Conservation (phyloP, 1,139 yeast genomes). For the Pichia terricola region DNA sequence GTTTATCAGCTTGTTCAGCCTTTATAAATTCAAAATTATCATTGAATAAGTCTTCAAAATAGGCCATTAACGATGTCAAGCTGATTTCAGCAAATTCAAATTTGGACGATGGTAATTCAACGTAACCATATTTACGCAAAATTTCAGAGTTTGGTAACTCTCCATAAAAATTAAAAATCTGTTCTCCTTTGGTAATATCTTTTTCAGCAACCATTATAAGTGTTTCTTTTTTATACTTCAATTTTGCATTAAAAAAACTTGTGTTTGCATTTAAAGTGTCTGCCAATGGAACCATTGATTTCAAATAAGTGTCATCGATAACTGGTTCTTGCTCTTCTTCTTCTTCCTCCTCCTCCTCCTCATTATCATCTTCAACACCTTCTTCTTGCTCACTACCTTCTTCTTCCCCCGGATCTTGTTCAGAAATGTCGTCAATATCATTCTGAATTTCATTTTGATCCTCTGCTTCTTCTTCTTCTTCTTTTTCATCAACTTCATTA, state of each 20-base stretch:
- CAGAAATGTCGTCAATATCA: slow-evolving; percentile 20
- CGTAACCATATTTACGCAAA: slow-evolving; percentile 84
- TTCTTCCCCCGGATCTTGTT: slow-evolving; percentile 8
- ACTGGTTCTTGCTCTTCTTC: slow-evolving; percentile 12
- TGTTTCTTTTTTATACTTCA: slow-evolving; percentile 35
- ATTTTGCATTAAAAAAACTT: slow-evolving; percentile 62
- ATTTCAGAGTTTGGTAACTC: slow-evolving; percentile 86
- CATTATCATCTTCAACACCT: slow-evolving; percentile 19
- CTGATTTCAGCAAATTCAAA: slow-evolving; percentile 77
- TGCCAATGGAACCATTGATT: slow-evolving; percentile 90
- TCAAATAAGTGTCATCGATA: slow-evolving; percentile 38
- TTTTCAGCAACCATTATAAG: slow-evolving; percentile 66
- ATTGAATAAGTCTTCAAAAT: slow-evolving; percentile 24
- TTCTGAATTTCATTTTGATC: slow-evolving; percentile 18
- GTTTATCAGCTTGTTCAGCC: slow-evolving; percentile 7
- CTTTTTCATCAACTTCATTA: slow-evolving; percentile 20
- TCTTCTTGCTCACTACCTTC: slow-evolving; percentile 19
- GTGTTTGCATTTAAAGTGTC: slow-evolving; percentile 87
- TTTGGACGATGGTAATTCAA: slow-evolving; percentile 65
- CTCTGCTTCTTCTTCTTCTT: slow-evolving; percentile 20
- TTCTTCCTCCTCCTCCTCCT: slow-evolving; percentile 7
- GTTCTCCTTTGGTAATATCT: slow-evolving; percentile 54
- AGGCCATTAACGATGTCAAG: slow-evolving; percentile 30
- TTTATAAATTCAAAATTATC: slow-evolving; percentile 16
- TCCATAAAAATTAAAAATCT: slow-evolving; percentile 81